Evolutionary conservation across 805 yeast genomes (phyloP).

Genomic region (Sugiyamaella floridensis): DNA sequence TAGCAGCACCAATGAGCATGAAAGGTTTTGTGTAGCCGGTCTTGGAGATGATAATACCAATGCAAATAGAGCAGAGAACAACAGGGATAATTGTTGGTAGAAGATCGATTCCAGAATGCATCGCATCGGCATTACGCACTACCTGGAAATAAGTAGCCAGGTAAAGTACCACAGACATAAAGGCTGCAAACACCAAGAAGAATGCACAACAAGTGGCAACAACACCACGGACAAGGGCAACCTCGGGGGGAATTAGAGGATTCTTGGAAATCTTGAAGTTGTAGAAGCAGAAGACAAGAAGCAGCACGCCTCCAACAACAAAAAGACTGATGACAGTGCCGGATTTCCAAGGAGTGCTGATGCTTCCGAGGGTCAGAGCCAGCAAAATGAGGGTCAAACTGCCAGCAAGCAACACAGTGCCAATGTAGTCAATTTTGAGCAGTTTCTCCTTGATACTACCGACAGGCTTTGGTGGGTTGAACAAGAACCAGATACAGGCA

Average conservation of each 20-base stretch:
- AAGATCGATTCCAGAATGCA: constrained; percentile 36
- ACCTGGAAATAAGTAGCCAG: constrained; percentile 43
- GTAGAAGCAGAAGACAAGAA: constrained; percentile 32
- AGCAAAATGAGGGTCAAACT: constrained; percentile 7
- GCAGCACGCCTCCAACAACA: constrained; percentile 35
- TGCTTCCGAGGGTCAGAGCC: constrained; percentile 12
- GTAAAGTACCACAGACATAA: constrained; percentile 40
- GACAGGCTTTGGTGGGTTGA: constrained; percentile 42
- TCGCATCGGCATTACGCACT: constrained; percentile 35
- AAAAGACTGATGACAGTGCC: constrained; percentile 9
- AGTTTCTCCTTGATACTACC: constrained; percentile 37
- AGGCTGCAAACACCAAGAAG: constrained; percentile 43
- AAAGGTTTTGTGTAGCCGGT: constrained; percentile 40
- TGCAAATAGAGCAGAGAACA: constrained; percentile 36
- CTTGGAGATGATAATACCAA: constrained; percentile 40
- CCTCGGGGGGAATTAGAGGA: constrained; percentile 26
- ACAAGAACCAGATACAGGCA: constrained; percentile 33
- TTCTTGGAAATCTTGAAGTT: constrained; percentile 35
- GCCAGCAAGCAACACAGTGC: constrained; percentile 37
- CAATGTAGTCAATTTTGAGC: constrained; percentile 42
- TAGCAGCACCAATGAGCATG: constrained; percentile 30
- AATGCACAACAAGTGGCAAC: constrained; percentile 31
- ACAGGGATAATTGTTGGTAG: constrained; percentile 40
- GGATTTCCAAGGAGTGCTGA: constrained; percentile 11
- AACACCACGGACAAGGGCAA: constrained; percentile 6